Evolutionary conservation across 352 stramenopile species (phyloP).

Genomic region (Thalassiosira sp.): DNA sequence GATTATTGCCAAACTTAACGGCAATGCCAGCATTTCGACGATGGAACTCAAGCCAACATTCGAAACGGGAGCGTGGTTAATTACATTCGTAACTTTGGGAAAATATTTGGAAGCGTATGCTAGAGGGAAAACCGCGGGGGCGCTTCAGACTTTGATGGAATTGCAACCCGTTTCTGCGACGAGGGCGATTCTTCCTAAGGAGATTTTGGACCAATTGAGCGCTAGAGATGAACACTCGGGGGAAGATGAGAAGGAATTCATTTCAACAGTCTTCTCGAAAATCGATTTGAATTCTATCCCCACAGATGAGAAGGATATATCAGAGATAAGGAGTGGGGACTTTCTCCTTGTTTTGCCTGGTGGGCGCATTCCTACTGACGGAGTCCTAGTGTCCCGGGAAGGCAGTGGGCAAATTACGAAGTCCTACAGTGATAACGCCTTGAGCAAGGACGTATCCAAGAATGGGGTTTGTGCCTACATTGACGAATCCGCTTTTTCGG

Average conservation of each 20-base stretch:
- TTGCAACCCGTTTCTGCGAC: slow-evolving; percentile 89
- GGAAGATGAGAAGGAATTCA: slow-evolving; percentile 5
- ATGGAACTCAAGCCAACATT: slow-evolving; percentile 81
- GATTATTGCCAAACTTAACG: slow-evolving; percentile 52
- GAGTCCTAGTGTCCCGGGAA: slow-evolving; percentile 83
- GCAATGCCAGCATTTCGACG: neutral
- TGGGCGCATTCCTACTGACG: slow-evolving; percentile 84
- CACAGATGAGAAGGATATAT: slow-evolving; percentile 61
- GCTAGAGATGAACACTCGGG: neutral
- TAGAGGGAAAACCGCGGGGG: slow-evolving; percentile 90
- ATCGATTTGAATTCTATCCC: slow-evolving; percentile 65
- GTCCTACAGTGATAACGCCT: slow-evolving; percentile 1
- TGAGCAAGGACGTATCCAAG: neutral
- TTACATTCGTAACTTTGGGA: slow-evolving; percentile 96
- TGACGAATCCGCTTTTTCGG: slow-evolving; percentile 94
- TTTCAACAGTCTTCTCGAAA: slow-evolving; percentile 22
- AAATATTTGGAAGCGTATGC: slow-evolving; percentile 94
- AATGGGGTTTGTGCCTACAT: slow-evolving; percentile 83
- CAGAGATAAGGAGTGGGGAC: slow-evolving; percentile 72
- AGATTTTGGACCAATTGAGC: slow-evolving; percentile 24
- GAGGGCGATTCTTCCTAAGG: slow-evolving; percentile 17
- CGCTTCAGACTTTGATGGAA: slow-evolving; percentile 92
- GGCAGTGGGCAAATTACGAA: slow-evolving; percentile 23
- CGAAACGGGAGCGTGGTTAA: slow-evolving; percentile 95
- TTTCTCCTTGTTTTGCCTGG: slow-evolving; percentile 66